phyloP scores from a whole-genome alignment of 345 rosid genomes.

The Rubroshorea leprosula region DNA sequence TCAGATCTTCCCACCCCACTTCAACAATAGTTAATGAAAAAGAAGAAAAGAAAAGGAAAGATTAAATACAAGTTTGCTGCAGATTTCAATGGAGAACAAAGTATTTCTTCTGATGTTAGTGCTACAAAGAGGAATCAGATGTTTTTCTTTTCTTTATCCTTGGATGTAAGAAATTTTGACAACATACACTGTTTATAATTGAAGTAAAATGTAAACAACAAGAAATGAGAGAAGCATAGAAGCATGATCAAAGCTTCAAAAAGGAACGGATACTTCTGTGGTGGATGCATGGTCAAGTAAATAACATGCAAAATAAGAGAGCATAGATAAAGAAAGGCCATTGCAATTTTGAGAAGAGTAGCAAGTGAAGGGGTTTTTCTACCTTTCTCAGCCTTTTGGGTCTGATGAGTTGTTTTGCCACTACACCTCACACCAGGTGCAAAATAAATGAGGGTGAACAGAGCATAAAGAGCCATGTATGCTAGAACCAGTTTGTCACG shows the following conservation, averaged over 20 bases:
- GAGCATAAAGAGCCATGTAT: conserved; percentile 42
- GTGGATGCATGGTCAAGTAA: conserved; percentile 53
- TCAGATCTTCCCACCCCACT: no score
- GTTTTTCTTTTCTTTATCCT: conserved; percentile 38
- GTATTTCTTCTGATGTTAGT: not conserved
- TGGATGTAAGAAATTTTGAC: conserved; percentile 33
- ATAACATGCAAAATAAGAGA: conserved; percentile 56
- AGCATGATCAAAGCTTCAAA: conserved; percentile 72
- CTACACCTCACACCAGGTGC: conserved; percentile 26
- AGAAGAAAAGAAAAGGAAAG: no score
- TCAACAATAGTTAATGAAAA: no score
- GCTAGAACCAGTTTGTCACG: conserved; percentile 78
- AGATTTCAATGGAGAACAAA: no score
- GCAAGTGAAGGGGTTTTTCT: conserved; percentile 14
- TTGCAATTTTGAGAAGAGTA: conserved; percentile 20
- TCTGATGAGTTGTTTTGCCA: conserved; percentile 16
- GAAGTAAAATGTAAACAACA: conserved; percentile 46
- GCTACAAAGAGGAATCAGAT: conserved; percentile 22
- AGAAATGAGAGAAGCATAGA: conserved; percentile 56
- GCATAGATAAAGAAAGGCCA: conserved; percentile 31
- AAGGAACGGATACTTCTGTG: conserved; percentile 64
- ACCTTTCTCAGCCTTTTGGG: conserved; percentile 2
- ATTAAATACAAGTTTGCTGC: no score
- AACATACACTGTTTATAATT: conserved; percentile 58
- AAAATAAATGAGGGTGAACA: conserved; percentile 45